Percentiles rank a stretch among this genome's conserved stretches.
These are phyloP conservation scores for Themeda triandra DNA, from an alignment of 176 grass and related monocot species.

Conservation along the genomic window DNA sequence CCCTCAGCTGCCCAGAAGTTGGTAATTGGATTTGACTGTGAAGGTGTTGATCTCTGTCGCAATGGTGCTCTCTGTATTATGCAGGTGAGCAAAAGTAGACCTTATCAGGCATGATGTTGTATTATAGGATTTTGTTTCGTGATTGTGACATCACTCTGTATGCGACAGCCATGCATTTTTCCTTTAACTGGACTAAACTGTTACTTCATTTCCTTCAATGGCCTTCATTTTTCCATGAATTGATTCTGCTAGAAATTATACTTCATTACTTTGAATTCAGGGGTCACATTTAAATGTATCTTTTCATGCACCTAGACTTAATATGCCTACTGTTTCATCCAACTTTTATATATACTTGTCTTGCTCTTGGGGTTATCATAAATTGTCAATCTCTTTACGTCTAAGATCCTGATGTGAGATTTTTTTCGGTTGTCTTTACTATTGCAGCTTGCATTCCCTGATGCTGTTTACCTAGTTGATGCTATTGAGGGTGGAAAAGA, in stretches of 20 bases:
- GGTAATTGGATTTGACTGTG: slow-evolving; percentile 87
- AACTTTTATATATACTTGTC: neutral
- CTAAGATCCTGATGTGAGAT: neutral
- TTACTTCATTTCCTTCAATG: neutral
- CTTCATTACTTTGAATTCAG: neutral
- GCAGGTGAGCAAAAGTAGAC: slow-evolving; percentile 66
- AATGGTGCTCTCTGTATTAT: slow-evolving; percentile 89
- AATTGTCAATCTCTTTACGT: neutral
- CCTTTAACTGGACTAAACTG: neutral
- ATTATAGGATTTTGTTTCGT: neutral
- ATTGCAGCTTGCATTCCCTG: slow-evolving; percentile 77
- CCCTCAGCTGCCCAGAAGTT: slow-evolving; percentile 57
- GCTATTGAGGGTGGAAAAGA: slow-evolving; percentile 69
- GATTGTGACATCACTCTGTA: neutral
- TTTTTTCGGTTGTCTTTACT: slow-evolving; percentile 18
- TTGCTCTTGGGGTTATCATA: slow-evolving; percentile 19
- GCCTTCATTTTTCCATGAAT: neutral
- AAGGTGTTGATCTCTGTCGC: slow-evolving; percentile 93
- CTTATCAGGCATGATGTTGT: neutral
- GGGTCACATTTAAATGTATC: neutral
- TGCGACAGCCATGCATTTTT: neutral
- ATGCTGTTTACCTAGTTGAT: slow-evolving; percentile 93
- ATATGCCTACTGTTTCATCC: neutral
- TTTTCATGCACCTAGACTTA: neutral
- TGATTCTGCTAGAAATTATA: neutral